Conservation (phyloP, 2,329 filamentous ascomycete species). For the Talaromyces sp. region DNA sequence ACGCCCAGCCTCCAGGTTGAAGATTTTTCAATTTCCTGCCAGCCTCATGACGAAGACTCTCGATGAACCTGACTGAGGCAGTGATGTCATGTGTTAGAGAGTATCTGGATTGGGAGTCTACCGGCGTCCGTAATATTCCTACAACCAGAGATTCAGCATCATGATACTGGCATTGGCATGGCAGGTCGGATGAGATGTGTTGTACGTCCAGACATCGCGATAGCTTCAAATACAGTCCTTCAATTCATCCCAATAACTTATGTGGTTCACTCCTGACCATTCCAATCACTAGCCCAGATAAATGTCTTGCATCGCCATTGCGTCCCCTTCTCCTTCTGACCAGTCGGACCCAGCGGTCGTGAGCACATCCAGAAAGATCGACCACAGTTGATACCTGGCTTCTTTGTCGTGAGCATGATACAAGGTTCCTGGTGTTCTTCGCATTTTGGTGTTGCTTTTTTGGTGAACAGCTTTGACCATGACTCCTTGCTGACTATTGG, state of each 20-base stretch:
- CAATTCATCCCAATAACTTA: background rate
- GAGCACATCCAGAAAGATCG: conserved; percentile 63
- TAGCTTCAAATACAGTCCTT: background rate
- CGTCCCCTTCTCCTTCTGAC: conserved; percentile 75
- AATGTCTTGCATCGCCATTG: conserved; percentile 88
- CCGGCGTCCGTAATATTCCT: no score
- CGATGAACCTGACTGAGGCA: background rate
- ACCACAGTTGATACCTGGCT: conserved; percentile 74
- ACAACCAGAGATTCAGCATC: background rate
- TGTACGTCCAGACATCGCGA: background rate
- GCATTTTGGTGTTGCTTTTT: conserved; percentile 68
- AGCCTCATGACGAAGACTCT: background rate
- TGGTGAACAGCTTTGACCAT: conserved; percentile 79
- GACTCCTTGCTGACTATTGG: conserved; percentile 70
- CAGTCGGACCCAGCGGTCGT: conserved; percentile 78
- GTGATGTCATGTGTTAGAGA: background rate
- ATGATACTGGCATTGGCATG: no score
- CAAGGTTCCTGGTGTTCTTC: conserved; percentile 82
- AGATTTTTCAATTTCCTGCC: background rate
- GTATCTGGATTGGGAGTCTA: no score
- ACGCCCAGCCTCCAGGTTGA: background rate
- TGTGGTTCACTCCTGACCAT: conserved; percentile 24
- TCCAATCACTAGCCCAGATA: conserved; percentile 64
- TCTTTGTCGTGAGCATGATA: conserved; percentile 77
- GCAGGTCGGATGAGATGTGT: background rate